Evolutionary conservation across 768 basidiomycete species (phyloP), one percentile per base, ranked within the genome.

Genomic region (Rhodotorula taiwanensis): DNA sequence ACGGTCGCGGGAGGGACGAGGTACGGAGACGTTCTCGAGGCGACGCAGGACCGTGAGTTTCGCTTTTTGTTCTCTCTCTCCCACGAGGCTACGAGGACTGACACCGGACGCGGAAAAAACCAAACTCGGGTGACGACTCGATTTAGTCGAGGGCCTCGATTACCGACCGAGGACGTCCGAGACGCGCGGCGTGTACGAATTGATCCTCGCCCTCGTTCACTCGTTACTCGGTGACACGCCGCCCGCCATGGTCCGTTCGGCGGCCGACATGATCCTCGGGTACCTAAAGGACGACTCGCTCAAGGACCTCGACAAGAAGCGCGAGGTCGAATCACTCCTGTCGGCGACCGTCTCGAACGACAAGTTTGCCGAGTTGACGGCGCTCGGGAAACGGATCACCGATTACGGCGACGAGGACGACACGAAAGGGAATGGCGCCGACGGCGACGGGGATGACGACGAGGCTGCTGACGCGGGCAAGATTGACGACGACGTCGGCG

Each of bases 241-340:
- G 0, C 92, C 95, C 74, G 93, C 97, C 67, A 85, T 98, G 72
- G 85, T 99, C 52, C 86, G 94, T 25, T 90, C 88, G 68, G 95
- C 95, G 2, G 88, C 95, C n/a, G 94, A 99, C 76, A 82, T 83
- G 0, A 86, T 93, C 2, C 78, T 99, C 52, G 90, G 93, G 77
- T 81, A 83, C 7, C 80, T 98, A 67, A 98, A 97, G 78, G 91
- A 95, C 70, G 80, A 81, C 62, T 31, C 52, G 42, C 75, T 90
- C 78, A 94, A 92, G 77, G 93, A 97, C 74, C 93, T 97, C 72
- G 94, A 97, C 80, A 93, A 92, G 81, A 94, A 97, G 77, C 88
- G 84, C 78, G 91, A 97, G 73, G 82, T 94, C 10, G 87, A 94
- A 75, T 84, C 84, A 23, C 81, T 89, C 53, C 76, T 83, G n/a